Evolutionary conservation across 139 green algal species (phyloP), one percentile per base, ranked within the genome.

Genomic region (Pseudopediastrum boryanum): DNA sequence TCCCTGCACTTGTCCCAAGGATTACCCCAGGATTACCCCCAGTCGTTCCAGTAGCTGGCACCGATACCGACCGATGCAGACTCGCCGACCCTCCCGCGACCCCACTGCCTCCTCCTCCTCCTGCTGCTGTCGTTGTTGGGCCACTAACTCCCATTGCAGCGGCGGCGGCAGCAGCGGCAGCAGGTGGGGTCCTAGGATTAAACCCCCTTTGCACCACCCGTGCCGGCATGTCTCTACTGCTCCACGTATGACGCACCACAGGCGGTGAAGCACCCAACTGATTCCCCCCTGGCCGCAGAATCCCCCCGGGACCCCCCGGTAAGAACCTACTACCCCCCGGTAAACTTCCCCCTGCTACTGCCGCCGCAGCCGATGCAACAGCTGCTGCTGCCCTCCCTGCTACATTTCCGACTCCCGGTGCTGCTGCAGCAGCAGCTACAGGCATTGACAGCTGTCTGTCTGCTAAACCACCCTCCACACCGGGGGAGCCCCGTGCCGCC

Each of bases 181-280:
- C 63, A 51, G 63, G 35, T 50, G 29, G 29, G 44, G 58, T 41
- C 4, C 25, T 4, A 2, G 69, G 59, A 48, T 52, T 50, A 39
- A 80, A 52, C 8, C 83, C 71, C 4, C 74, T 56, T n/a, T 78
- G 71, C 25, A 82, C 83, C 3, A 78, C 56, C 2, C 36, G 67
- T 5, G 56, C 43, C 50, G 23, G 13, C 48, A 73, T 42, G 43
- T 82, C 51, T 33, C 52, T 83, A 52, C 71, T 87, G 83, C 79
- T 83, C 83, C 83, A 87, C 67, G 79, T 87, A 56, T 74, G 73
- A 33, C 65, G 65, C 25, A 76, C 39, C 1, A 82, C 33, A 3
- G 77, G 67, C 2, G 41, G 2, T n/a, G n/a, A n/a, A n/a, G n/a
- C n/a, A n/a, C n/a, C n/a, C n/a, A n/a, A n/a, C n/a, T n/a, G n/a